Evolutionary conservation across 306 rosid species (phyloP).

Genomic region (Vigna nakashimae): DNA sequence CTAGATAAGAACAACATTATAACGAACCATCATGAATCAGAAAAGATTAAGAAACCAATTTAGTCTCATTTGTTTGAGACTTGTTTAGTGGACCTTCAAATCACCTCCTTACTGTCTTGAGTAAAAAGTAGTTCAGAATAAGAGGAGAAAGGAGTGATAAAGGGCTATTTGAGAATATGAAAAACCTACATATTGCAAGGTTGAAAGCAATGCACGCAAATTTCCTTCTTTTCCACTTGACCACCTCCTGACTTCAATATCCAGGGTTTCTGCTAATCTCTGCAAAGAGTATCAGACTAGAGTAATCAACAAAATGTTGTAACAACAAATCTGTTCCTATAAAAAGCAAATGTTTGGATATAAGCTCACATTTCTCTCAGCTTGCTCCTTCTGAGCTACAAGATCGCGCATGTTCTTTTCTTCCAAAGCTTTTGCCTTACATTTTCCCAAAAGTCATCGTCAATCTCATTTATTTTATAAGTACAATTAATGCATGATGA

Average conservation of each 20-base stretch:
- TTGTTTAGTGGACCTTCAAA: slow-evolving; percentile 4
- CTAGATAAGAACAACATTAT: slow-evolving; percentile 21
- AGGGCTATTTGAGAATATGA: slow-evolving; percentile 32
- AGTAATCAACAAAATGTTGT: slow-evolving; percentile 42
- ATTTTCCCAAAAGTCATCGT: slow-evolving; percentile 48
- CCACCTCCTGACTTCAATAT: slow-evolving; percentile 97
- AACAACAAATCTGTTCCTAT: slow-evolving; percentile 35
- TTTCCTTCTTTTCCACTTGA: slow-evolving; percentile 99
- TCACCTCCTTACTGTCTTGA: slow-evolving; percentile 12
- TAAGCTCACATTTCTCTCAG: slow-evolving; percentile 78
- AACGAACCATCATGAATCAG: slow-evolving; percentile 8
- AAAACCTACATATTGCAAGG: slow-evolving; percentile 94
- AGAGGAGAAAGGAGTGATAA: slow-evolving; percentile 17
- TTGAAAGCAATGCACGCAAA: slow-evolving; percentile 95
- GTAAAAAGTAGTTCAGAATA: slow-evolving; percentile 30
- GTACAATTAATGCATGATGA: slow-evolving; percentile 16
- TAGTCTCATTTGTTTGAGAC: slow-evolving; percentile 29
- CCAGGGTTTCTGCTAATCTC: slow-evolving; percentile 95
- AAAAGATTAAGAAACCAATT: slow-evolving; percentile 23
- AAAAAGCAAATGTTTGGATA: slow-evolving; percentile 15
- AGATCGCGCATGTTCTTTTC: slow-evolving; percentile 91
- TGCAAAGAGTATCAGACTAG: slow-evolving; percentile 58
- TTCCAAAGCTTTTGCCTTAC: slow-evolving; percentile 89
- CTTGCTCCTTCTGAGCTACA: slow-evolving; percentile 86
- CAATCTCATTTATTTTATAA: slow-evolving; percentile 29